A percentile compares a stretch with the other conserved stretches of the same genome.
Evolutionary conservation across 495 filamentous ascomycete genomes (phyloP).

Genomic region (Durotheca rogersii): DNA sequence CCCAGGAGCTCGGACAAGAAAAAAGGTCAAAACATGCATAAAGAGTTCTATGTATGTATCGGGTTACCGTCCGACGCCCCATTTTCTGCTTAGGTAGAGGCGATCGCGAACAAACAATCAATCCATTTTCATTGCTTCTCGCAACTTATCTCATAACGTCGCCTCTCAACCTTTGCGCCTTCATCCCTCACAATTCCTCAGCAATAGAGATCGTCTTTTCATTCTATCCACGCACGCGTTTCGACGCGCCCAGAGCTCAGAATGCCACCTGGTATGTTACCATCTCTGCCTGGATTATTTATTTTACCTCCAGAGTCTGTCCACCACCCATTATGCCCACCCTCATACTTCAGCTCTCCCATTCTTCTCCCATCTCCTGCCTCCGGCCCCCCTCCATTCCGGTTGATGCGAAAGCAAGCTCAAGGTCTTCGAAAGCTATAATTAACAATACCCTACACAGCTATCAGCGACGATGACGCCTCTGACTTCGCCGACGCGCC

Average conservation of each 20-base stretch:
- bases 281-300: background rate
- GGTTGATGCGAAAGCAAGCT: background rate
- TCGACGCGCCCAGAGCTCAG: background rate
- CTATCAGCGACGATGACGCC: slow-evolving; percentile 45
- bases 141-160: too few relatives aligned
- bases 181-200: slow-evolving; percentile 1
- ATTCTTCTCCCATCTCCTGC: background rate
- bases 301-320: slow-evolving; percentile 5
- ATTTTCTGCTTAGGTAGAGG: too few relatives aligned
- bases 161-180: background rate
- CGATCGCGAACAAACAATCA: background rate
- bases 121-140: background rate
- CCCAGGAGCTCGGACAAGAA: too few relatives aligned
- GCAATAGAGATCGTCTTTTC: background rate
- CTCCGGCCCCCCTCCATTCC: background rate
- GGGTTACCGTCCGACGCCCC: background rate
- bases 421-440: background rate
- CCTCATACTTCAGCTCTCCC: background rate
- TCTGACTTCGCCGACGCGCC: slow-evolving; percentile 35
- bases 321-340: slow-evolving; percentile 1
- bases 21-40: too few relatives aligned
- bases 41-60: background rate
- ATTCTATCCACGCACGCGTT: background rate
- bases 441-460: slow-evolving; percentile 11
- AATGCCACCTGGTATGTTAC: slow-evolving; percentile 35